Evolutionary conservation across 2,329 filamentous ascomycete genomes (phyloP), one percentile per base, ranked within the genome.

Genomic region (Aspergillus quadrilineatus): DNA sequence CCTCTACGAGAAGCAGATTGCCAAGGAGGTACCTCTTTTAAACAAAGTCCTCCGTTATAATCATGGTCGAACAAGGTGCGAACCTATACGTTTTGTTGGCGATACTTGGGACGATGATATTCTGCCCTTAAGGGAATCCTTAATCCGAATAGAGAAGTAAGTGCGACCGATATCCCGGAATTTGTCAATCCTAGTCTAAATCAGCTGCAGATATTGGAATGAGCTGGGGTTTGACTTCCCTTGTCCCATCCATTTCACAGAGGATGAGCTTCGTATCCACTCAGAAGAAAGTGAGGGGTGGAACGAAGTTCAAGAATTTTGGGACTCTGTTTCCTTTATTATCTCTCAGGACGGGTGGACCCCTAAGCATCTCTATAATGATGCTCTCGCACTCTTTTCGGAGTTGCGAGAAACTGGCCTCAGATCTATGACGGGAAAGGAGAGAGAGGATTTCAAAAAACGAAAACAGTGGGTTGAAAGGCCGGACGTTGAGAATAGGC

Each of bases 281-380:
- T 17, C 46, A 7, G 39, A 61, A 9, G 65, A 67, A 44, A 42
- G 56, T 26, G 61, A 67, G 4, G 63, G 60, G 1, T 66, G 61
- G 63, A 66, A 67, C 45, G 57, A 66, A 7, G 60, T 63, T 6
- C 62, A 67, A 41, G 69, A 76, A 48, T 75, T 76, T 50, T 76
- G 70, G 68, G 66, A 72, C 45, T 63, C 59, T 48, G 56, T 76
- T 55, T 61, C 69, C 36, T 63, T 64, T 8, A 63, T 75, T 60
- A 68, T 76, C 34, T 54, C 64, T 50, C 64, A 73, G 32, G 73
- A 76, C 66, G 72, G 74, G 34, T 76, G 71, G 68, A 73, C 72
- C 14, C 58, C 67, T 15, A 65, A 67, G 54, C 66, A 74, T 47
- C 67, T 66, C 32, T 76, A 74, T 50, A 63, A 72, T 14, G 62